Evolutionary conservation across 495 filamentous ascomycete genomes (phyloP), one percentile per base, ranked within the genome.

Genomic region (Podospora pseudoanserina): DNA sequence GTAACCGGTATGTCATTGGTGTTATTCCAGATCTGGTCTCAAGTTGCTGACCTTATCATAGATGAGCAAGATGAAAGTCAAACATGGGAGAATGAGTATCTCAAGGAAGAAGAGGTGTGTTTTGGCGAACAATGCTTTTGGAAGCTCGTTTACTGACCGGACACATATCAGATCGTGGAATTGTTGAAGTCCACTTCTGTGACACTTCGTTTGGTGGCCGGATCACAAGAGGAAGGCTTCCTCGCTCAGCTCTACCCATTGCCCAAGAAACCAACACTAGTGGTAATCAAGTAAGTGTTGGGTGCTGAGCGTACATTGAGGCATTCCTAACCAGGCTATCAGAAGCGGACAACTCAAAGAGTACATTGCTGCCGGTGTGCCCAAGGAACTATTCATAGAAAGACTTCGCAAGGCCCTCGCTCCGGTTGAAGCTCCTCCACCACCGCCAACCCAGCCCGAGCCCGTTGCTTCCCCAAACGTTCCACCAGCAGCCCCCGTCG

Each of bases 181-280:
- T 77, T 87, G 19, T 79, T 96, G 16, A 73, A 78, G 53, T 76
- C 82, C 19, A 81, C 86, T 65, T 84, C 91, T 15, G 82, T 98
- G 23, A 71, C 89, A 19, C 82, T 97, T 27, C 86, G 88, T 63
- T 82, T 97, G 15, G 77, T 79, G 26, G 86, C 88, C 20, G 90
- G 87, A 13, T 92, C 88, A 16, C 83, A 88, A 66, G 94, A 97
- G 79, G 92, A 92, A 16, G 86, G 86, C 2, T 95, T 90, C 71
- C 81, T 98, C 5, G 84, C 89, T 4, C 91, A 91, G 4, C 89
- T 97, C 73, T 96, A 90, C 72, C 91, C 91, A 0, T 78, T 97
- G 7, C 81, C 85, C 2, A 86, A 85, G 63, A 88, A 88, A 58
- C 95, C 94, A 0, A 88, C 91, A 5, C 76, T 96, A 1, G 83